Base-by-base conservation (phyloP, 345 rosid species). In the Linum tenue region DNA sequence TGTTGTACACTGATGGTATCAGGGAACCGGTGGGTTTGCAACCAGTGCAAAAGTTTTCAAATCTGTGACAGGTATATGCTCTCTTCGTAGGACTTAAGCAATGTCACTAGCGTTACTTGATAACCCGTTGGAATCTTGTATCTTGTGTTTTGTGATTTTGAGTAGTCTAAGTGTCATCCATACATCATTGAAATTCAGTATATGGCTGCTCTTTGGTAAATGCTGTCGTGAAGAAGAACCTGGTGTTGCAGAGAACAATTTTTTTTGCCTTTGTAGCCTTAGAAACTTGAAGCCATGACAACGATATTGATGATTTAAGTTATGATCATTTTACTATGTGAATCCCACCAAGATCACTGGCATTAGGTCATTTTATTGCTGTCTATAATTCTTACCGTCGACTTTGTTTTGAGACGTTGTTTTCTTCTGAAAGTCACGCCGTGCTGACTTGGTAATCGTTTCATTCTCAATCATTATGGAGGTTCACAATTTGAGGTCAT, bases 41-140 rank as follows among this genome's bases (percentile, higher is more conserved):
- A 42, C n/a, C 79, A 70, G 48, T 86, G 97, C 76, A 83, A 86
- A 72, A 74, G 76, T 61, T 79, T 82, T 73, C 86, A 86, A 50
- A 65, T 86, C n/a, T 90, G 95, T 76, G 82, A 77, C 69, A 82
- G 81, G 91, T 86, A 70, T 66, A 95, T 61, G 60, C 9, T 15
- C 38, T 57, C 37, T 17, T 16, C 5, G 7, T 22, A 17, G 36
- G 38, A 17, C 31, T 22, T 22, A 22, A 22, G 31, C 31, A 22
- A 22, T 9, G 14, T 9, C 53, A 48, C 14, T 48, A 9, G 53
- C 53, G 14, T 48, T 41, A 41, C 31, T 22, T 22, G 31, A 22
- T 22, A 22, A 22, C 31, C 31, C 31, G 31, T 22, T 22, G 31
- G 31, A 22, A 22, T 22, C 31, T 22, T 22, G 31, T 22, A 22